These are phyloP conservation scores for Mucor irregularis DNA, from an alignment of 371 early-diverging fungal genomes.

Conservation along the genomic window DNA sequence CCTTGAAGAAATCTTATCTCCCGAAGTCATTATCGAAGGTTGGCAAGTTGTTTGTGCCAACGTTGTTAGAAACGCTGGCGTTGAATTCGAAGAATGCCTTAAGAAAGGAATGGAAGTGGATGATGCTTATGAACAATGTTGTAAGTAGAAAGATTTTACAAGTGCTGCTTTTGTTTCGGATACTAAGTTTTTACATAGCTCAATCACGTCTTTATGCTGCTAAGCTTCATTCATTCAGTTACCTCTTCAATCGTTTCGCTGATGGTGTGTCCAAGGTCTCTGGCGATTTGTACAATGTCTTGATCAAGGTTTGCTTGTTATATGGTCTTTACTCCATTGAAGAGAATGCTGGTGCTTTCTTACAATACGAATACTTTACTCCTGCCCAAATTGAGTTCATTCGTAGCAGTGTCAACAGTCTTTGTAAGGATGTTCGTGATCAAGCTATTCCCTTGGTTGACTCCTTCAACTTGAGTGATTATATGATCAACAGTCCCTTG, in stretches of 20 bases:
- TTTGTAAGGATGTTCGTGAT: slow-evolving; percentile 75
- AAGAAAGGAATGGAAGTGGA: slow-evolving; percentile 72
- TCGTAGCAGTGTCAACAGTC: slow-evolving; percentile 62
- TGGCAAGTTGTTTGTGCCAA: slow-evolving; percentile 86
- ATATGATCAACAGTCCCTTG: slow-evolving; percentile 86
- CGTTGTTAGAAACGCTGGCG: slow-evolving; percentile 78
- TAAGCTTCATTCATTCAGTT: slow-evolving; percentile 83
- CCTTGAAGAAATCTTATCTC: slow-evolving; percentile 58
- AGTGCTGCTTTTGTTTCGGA: background rate
- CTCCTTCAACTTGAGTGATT: slow-evolving; percentile 86
- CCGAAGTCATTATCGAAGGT: slow-evolving; percentile 74
- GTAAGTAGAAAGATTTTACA: slow-evolving; percentile 17
- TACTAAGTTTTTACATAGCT: slow-evolving; percentile 16
- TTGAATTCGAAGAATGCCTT: slow-evolving; percentile 73
- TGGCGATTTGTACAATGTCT: slow-evolving; percentile 48
- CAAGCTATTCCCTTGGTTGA: slow-evolving; percentile 88
- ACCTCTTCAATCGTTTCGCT: slow-evolving; percentile 84
- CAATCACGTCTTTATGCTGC: slow-evolving; percentile 84
- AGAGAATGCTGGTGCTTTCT: slow-evolving; percentile 85
- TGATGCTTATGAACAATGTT: slow-evolving; percentile 88
- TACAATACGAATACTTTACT: slow-evolving; percentile 83
- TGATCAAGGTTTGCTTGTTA: slow-evolving; percentile 72
- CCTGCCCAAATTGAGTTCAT: slow-evolving; percentile 72
- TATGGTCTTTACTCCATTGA: slow-evolving; percentile 85
- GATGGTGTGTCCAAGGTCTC: slow-evolving; percentile 68